These are phyloP conservation scores for Geotrichum fermentans DNA, from an alignment of 1,139 yeast species.

Conservation along the genomic window DNA sequence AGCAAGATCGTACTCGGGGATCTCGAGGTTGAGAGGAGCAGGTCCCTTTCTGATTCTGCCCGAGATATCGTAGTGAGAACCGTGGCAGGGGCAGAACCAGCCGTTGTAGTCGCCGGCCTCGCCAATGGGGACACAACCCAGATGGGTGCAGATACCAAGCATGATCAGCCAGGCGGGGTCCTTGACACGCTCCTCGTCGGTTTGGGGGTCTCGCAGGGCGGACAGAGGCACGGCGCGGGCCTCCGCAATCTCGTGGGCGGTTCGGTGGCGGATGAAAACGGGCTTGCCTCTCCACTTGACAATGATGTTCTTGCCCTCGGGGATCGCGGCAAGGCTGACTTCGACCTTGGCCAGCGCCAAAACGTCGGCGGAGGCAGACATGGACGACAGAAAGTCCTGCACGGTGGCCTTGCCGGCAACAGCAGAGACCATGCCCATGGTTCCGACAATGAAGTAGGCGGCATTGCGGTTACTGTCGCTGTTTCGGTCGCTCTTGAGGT, in stretches of 20 bases:
- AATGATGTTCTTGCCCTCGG: conserved; percentile 96
- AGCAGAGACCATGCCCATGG: conserved; percentile 88
- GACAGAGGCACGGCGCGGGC: conserved; percentile 78
- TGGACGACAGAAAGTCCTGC: conserved; percentile 84
- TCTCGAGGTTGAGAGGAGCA: conserved; percentile 97
- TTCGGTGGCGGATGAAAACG: conserved; percentile 98
- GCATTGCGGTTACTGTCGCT: conserved; percentile 73
- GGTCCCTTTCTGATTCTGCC: conserved; percentile 99
- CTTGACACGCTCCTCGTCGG: conserved; percentile 88
- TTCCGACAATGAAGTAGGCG: conserved; percentile 96
- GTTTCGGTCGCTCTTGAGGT: conserved; percentile 68
- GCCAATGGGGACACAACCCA: conserved; percentile 99
- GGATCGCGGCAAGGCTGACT: conserved; percentile 88
- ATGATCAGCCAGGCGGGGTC: conserved; percentile 98
- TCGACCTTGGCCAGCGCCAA: conserved; percentile 99
- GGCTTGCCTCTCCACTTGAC: conserved; percentile 99
- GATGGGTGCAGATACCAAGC: conserved; percentile 99
- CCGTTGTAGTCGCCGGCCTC: conserved; percentile 99
- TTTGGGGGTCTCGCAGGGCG: conserved; percentile 87
- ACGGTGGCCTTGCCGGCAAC: conserved; percentile 98
- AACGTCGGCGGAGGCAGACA: conserved; percentile 98
- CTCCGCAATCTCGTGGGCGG: conserved; percentile 86
- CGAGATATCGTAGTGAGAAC: conserved; percentile 98
- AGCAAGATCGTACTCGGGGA: conserved; percentile 83
- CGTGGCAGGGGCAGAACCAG: conserved; percentile 99